Percentiles rank a stretch among this genome's conserved stretches.
Conservation (phyloP, 306 rosid species). For the Prinsepia uniflora region DNA sequence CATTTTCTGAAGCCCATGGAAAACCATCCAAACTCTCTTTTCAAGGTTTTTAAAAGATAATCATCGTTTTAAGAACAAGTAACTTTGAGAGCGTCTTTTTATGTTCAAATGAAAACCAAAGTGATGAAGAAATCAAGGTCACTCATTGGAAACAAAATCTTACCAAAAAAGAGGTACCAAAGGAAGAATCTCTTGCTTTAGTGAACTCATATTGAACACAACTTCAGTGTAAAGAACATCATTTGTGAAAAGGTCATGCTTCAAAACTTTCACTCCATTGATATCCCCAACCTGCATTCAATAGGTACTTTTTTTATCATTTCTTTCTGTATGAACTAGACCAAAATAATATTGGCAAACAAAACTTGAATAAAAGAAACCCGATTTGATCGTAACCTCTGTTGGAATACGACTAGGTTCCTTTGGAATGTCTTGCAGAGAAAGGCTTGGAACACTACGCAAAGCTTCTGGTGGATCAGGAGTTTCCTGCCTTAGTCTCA, state of each 20-base stretch:
- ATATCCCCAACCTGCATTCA: constrained; percentile 66
- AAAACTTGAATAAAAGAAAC: constrained; percentile 9
- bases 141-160: constrained; percentile 19
- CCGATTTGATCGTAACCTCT: constrained; percentile 50
- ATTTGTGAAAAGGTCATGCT: constrained; percentile 96
- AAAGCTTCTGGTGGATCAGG: constrained; percentile 97
- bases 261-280: constrained; percentile 79
- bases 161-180: constrained; percentile 92
- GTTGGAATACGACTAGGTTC: constrained; percentile 75
- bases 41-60: not conserved
- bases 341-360: constrained; percentile 18
- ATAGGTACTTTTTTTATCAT: not conserved
- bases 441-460: constrained; percentile 88
- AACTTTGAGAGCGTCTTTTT: not conserved
- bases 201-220: constrained; percentile 78
- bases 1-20: not conserved
- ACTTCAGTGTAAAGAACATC: constrained; percentile 89
- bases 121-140: constrained; percentile 8
- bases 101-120: not conserved
- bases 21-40: not conserved
- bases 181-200: constrained; percentile 89
- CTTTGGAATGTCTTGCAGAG: constrained; percentile 86
- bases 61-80: not conserved
- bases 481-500: constrained; percentile 86
- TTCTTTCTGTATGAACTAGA: not conserved